Percentiles rank a stretch among this genome's conserved stretches.
Evolutionary conservation across 768 basidiomycete species (phyloP).

Genomic region (Lactarius indigo): DNA sequence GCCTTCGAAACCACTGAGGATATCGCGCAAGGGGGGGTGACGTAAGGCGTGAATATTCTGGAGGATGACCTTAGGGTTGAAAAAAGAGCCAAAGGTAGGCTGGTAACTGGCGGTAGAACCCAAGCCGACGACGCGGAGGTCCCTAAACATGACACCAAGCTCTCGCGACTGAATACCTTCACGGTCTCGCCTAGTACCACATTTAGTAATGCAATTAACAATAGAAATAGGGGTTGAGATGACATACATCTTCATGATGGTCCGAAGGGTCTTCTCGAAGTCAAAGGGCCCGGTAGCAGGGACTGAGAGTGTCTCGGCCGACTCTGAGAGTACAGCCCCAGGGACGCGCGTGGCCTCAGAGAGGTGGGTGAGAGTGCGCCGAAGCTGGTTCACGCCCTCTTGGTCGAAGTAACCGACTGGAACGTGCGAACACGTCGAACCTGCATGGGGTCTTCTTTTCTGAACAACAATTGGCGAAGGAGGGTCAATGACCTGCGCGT

Average conservation of each 20-base stretch:
- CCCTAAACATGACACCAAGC: constrained; percentile 58
- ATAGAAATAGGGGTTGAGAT: not conserved
- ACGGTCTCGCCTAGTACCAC: constrained; percentile 41
- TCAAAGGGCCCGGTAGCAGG: constrained; percentile 30
- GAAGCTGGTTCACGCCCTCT: constrained; percentile 42
- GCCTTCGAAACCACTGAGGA: constrained; percentile 53
- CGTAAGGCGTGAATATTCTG: constrained; percentile 43
- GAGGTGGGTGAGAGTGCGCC: constrained; percentile 35
- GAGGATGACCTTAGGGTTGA: constrained; percentile 50
- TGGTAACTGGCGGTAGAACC: constrained; percentile 54
- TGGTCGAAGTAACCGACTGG: constrained; percentile 53
- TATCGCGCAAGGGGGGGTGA: constrained; percentile 59
- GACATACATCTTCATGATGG: constrained; percentile 28
- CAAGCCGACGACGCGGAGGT: constrained; percentile 56
- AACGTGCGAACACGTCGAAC: constrained; percentile 29
- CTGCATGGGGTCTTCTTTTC: not conserved
- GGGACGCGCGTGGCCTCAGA: not conserved
- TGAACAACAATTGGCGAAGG: not conserved
- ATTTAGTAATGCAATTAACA: not conserved
- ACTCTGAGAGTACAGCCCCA: not conserved
- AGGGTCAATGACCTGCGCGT: not conserved
- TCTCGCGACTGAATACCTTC: constrained; percentile 49
- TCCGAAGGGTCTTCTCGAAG: constrained; percentile 31
- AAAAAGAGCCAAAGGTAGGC: constrained; percentile 56
- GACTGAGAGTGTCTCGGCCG: constrained; percentile 26